A percentile compares a stretch with the other conserved stretches of the same genome.
These are phyloP conservation scores for Melampsora abietis-canadensis DNA, from an alignment of 1,284 basidiomycete species.

Conservation along the genomic window DNA sequence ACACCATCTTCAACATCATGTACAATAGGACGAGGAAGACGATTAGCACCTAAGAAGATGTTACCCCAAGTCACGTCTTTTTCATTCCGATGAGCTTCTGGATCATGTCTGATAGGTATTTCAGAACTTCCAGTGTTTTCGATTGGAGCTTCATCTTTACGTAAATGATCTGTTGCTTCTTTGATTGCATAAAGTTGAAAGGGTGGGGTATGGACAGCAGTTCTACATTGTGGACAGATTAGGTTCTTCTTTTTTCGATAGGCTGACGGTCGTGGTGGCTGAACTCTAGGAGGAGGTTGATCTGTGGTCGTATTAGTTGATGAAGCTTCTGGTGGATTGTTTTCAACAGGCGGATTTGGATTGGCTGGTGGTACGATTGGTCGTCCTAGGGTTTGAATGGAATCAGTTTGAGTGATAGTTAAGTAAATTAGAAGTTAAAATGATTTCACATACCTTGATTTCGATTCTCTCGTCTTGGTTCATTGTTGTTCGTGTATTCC, in stretches of 20 bases:
- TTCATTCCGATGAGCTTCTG: constrained; percentile 31
- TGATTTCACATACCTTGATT: neutral
- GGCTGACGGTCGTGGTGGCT: constrained; percentile 1
- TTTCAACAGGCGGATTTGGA: constrained; percentile 6
- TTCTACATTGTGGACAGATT: constrained; percentile 46
- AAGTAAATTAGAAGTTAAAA: neutral
- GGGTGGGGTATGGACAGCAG: constrained; percentile 41
- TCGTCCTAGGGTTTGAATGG: neutral
- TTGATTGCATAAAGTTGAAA: constrained; percentile 45
- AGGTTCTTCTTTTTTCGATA: constrained; percentile 41
- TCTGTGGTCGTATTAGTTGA: constrained; percentile 4
- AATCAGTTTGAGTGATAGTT: constrained; percentile 7
- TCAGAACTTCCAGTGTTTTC: neutral
- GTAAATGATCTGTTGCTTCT: constrained; percentile 42
- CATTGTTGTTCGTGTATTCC: neutral
- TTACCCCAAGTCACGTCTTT: constrained; percentile 38
- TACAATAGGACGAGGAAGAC: constrained; percentile 7
- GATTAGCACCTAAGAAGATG: constrained; percentile 6
- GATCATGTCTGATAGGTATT: constrained; percentile 11
- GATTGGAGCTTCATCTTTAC: constrained; percentile 9
- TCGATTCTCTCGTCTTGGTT: neutral
- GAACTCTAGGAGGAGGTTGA: neutral
- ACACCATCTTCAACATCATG: constrained; percentile 35
- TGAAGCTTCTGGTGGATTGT: constrained; percentile 1
- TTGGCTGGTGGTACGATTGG: neutral